Evolutionary conservation across 208 protist genomes (phyloP).

Genomic region (Trypanosoma scelopori): DNA sequence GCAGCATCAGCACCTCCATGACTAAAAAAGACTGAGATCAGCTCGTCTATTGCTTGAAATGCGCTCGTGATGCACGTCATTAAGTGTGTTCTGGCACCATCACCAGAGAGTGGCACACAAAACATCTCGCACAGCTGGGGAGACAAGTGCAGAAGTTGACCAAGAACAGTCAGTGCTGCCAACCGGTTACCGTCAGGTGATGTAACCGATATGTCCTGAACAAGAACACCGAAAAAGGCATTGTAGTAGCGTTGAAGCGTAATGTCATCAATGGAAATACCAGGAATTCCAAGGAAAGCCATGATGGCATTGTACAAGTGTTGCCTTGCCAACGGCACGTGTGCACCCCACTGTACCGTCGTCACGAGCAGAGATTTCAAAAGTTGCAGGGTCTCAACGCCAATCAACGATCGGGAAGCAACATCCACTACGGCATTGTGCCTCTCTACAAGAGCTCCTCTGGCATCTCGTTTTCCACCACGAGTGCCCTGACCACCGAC

Average conservation of each 20-base stretch:
- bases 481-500: neutral
- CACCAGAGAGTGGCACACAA: slow-evolving; percentile 35
- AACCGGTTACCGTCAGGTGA: slow-evolving; percentile 25
- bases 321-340: slow-evolving; percentile 39
- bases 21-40: slow-evolving; percentile 41
- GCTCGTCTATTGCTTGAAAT: slow-evolving; percentile 58
- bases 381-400: slow-evolving; percentile 28
- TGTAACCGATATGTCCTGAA: slow-evolving; percentile 42
- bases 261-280: slow-evolving; percentile 62
- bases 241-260: slow-evolving; percentile 58
- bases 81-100: slow-evolving; percentile 36
- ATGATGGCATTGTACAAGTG: slow-evolving; percentile 64
- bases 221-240: slow-evolving; percentile 58
- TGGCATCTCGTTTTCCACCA: slow-evolving; percentile 19
- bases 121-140: slow-evolving; percentile 68
- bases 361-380: slow-evolving; percentile 56
- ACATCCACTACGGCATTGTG: neutral
- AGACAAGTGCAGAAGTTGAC: slow-evolving; percentile 60
- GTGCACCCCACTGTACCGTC: slow-evolving; percentile 53
- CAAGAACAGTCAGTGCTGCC: slow-evolving; percentile 51
- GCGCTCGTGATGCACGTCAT: slow-evolving; percentile 45
- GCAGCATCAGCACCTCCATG: slow-evolving; percentile 27
- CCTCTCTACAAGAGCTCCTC: slow-evolving; percentile 19
- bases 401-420: neutral
- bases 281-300: slow-evolving; percentile 53